Conservation (phyloP, 148 eudicot genomes). For the Vaccinium corymbosum region DNA sequence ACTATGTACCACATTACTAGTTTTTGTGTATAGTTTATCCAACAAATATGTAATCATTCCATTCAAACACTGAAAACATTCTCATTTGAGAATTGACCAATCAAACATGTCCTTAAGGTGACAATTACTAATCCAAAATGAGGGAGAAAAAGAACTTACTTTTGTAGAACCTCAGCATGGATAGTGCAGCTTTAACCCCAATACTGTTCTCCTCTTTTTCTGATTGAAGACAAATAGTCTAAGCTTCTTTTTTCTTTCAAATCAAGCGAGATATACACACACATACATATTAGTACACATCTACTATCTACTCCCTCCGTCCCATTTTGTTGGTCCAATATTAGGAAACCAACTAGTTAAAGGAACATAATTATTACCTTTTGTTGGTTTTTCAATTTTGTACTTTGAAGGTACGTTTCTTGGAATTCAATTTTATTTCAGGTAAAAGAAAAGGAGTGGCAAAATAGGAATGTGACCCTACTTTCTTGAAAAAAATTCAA, state of each 20-base stretch:
- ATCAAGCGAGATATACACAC: neutral
- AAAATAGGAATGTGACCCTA: too few species aligned
- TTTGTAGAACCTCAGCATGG: conserved; percentile 79
- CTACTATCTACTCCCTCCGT: too few species aligned
- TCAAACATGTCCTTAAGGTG: neutral
- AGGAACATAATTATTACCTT: too few species aligned
- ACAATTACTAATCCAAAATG: neutral
- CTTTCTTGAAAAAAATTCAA: too few species aligned
- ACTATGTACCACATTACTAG: neutral
- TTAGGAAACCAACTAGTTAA: too few species aligned
- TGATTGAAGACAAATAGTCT: neutral
- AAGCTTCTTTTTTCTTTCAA: neutral
- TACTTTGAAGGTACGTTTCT: too few species aligned
- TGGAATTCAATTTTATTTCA: too few species aligned
- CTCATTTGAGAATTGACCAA: neutral
- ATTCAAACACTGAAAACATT: neutral
- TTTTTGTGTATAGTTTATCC: neutral
- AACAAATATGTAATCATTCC: neutral
- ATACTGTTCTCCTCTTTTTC: conserved; percentile 35
- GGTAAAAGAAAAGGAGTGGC: too few species aligned
- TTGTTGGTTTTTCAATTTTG: too few species aligned
- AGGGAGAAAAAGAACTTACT: conserved; percentile 37
- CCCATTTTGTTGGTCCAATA: too few species aligned
- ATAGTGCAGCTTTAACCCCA: conserved; percentile 78
- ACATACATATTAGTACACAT: too few species aligned